Base-by-base conservation (phyloP, 169 alveolate species). In the Cryptosporidium muris region DNA sequence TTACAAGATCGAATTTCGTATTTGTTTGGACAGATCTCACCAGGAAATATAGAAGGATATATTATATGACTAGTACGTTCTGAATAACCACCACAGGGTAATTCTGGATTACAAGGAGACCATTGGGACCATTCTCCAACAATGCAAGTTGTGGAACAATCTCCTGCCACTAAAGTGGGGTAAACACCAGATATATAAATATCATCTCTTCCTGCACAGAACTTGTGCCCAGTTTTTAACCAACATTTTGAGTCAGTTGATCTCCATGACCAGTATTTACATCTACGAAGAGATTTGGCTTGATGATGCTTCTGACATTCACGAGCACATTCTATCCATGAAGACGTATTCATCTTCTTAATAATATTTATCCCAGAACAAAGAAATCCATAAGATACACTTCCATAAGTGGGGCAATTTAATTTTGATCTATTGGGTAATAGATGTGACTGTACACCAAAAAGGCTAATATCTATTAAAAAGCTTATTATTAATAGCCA, bases 21-120 rank as follows among this genome's bases (percentile, higher is more conserved):
- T 38, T 47, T 74, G 37, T 74, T 74, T 2, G 85, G 85, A 54
- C 85, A 74, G 14, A 74, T 74, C 43, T 74, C 85, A 34, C 85
- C 85, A 1, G 85, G 85, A 47, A 74, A 74, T 54, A 74, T 74
- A 0, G 85, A 68, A 8, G 74, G 48, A 42, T 58, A 74, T 43
- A 74, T 40, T 25, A 74, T 51, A 54, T 58, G 43, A 16, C 85
- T 42, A 38, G 67, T 74, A 7, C 85, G 54, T 58, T 74, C 85
- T 36, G 85, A 74, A 58, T 74, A 74, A 37, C 85, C 85, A n/a
- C 85, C 85, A 58, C 85, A 74, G 14, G 85, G 85, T 58, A 58
- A 58, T 9, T 60, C 5, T 47, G 43, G 67, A 58, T 62, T 25
- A 60, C 85, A 74, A 6, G 25, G 0, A 54, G 85, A 74, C 85